Percentiles rank a stretch among this genome's conserved stretches.
Conservation (phyloP, 345 rosid species). For the Syzygium grande region DNA sequence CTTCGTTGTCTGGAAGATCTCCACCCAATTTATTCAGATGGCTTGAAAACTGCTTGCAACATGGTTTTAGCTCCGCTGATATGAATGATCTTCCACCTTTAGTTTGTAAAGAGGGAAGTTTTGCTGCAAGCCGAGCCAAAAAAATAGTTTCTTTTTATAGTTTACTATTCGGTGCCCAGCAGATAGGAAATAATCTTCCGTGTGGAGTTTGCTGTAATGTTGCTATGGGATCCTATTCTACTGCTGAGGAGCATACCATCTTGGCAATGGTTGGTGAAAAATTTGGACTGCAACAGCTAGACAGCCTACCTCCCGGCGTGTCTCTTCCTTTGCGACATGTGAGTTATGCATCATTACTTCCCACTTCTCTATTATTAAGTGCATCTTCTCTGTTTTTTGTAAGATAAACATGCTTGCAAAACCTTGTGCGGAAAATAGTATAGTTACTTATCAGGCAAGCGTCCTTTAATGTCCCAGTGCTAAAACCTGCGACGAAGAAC, state of each 20-base stretch:
- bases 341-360: conserved; percentile 20
- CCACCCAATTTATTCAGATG: conserved; percentile 85
- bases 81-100: conserved; percentile 64
- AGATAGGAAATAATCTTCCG: conserved; percentile 48
- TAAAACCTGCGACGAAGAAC: not conserved
- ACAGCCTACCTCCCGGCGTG: conserved; percentile 76
- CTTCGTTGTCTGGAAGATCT: conserved; percentile 32
- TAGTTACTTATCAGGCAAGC: not conserved
- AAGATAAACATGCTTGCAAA: not conserved
- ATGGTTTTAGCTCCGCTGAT: conserved; percentile 47
- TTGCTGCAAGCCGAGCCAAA: conserved; percentile 69
- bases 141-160: conserved; percentile 82
- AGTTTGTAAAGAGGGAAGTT: conserved; percentile 55
- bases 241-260: conserved; percentile 68
- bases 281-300: conserved; percentile 87
- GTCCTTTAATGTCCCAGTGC: not conserved
- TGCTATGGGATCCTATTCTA: conserved; percentile 66
- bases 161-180: conserved; percentile 71
- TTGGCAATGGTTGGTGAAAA: conserved; percentile 96
- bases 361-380: not conserved
- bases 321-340: conserved; percentile 97
- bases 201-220: conserved; percentile 76
- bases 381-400: not conserved
- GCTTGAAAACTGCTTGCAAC: conserved; percentile 74
- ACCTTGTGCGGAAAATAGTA: not conserved